These are phyloP conservation scores for Curvularia spicifera DNA, from an alignment of 2,329 filamentous ascomycete genomes.

Conservation along the genomic window DNA sequence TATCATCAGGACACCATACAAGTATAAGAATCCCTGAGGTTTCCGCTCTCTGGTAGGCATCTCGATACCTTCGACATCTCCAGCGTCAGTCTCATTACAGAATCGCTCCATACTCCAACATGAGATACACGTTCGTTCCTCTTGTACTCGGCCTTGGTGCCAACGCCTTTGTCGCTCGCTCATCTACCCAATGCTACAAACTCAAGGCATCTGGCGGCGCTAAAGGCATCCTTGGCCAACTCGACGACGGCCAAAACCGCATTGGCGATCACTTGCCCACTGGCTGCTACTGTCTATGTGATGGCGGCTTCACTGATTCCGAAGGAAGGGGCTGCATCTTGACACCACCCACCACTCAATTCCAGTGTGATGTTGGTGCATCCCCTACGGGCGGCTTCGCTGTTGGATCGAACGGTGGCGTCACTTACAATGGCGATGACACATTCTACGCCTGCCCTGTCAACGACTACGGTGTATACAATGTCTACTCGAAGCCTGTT, in stretches of 20 bases:
- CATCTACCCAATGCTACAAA: constrained; percentile 27
- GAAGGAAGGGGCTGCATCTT: constrained; percentile 67
- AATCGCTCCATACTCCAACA: constrained; percentile 14
- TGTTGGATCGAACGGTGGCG: constrained; percentile 59
- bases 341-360: constrained; percentile 64
- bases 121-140: constrained; percentile 33
- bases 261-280: constrained; percentile 58
- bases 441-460: constrained; percentile 68
- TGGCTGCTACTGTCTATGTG: constrained; percentile 62
- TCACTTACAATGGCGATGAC: constrained; percentile 60
- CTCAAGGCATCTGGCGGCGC: constrained; percentile 35
- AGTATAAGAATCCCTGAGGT: constrained; percentile 5
- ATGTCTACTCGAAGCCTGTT: constrained; percentile 59
- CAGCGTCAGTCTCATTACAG: constrained; percentile 6
- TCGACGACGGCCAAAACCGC: constrained; percentile 67
- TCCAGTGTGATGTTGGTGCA: constrained; percentile 66
- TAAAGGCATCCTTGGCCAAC: constrained; percentile 63
- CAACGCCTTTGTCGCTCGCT: constrained; percentile 32
- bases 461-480: constrained; percentile 60
- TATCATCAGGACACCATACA: not conserved
- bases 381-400: constrained; percentile 60
- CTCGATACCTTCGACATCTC: not conserved
- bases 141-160: constrained; percentile 30
- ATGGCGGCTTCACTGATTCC: constrained; percentile 59
- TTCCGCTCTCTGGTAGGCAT: not conserved